A percentile compares a stretch with the other conserved stretches of the same genome.
These are phyloP conservation scores for Phaffomyces thermotolerans DNA, from an alignment of 805 yeast genomes.

Conservation along the genomic window DNA sequence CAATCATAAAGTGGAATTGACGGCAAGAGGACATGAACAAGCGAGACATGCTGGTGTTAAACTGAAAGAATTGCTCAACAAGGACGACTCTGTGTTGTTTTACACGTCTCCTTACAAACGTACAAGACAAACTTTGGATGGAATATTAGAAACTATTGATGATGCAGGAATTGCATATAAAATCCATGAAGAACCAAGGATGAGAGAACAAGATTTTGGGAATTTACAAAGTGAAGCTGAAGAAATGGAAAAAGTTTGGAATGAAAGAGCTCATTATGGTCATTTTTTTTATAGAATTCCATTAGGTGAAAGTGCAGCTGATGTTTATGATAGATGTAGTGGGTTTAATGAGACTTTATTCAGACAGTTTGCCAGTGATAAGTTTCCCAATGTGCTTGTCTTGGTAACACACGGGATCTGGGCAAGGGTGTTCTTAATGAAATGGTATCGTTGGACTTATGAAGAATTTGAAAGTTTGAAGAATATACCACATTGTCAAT, in stretches of 20 bases:
- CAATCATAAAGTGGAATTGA: slow-evolving; percentile 72
- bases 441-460: slow-evolving; percentile 91
- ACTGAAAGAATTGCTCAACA: slow-evolving; percentile 33
- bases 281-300: slow-evolving; percentile 86
- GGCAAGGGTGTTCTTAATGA: slow-evolving; percentile 88
- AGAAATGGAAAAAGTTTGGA: slow-evolving; percentile 77
- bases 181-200: slow-evolving; percentile 79
- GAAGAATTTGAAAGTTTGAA: slow-evolving; percentile 80
- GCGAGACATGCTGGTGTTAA: slow-evolving; percentile 54
- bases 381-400: slow-evolving; percentile 75
- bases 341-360: slow-evolving; percentile 83
- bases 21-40: slow-evolving; percentile 61
- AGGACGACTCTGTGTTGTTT: slow-evolving; percentile 58
- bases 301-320: slow-evolving; percentile 93
- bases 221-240: slow-evolving; percentile 75
- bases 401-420: slow-evolving; percentile 91
- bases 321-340: slow-evolving; percentile 86
- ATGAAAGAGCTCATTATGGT: slow-evolving; percentile 81
- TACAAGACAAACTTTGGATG: slow-evolving; percentile 77
- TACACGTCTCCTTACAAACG: slow-evolving; percentile 84
- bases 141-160: slow-evolving; percentile 51
- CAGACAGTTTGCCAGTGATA: slow-evolving; percentile 63
- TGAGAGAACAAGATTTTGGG: slow-evolving; percentile 94
- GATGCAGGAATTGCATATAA: slow-evolving; percentile 38
- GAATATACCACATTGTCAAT: slow-evolving; percentile 80